Evolutionary conservation across 768 basidiomycete species (phyloP), one percentile per base, ranked within the genome.

Genomic region (Russula sp.): DNA sequence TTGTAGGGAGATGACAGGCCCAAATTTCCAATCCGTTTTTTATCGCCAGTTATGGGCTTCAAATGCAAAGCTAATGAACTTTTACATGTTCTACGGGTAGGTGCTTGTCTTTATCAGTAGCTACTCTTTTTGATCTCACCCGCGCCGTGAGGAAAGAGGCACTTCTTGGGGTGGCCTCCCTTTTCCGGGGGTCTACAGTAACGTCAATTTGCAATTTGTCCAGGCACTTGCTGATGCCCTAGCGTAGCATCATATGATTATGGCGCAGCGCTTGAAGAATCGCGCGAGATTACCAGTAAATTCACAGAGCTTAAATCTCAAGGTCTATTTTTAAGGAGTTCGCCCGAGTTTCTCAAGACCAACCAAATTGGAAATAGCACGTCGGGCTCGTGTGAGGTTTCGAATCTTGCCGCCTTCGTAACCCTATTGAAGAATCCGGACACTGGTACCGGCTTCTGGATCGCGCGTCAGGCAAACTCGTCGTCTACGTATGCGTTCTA

Each of bases 111-210:
- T 3, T 22, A 16, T 41, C 45, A 59, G 22, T 25, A 9, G 38
- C 16, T 14, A 20, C n/a, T 43, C 41, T 47, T 43, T 3, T 35
- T 18, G 20, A 20, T 7, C 49, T 35, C 34, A 58, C 10, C 50
- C 41, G 39, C 16, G 2, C 38, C 22, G 51, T 58, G 13, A 3
- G 41, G 22, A 42, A 60, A 90, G 90, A 8, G 90, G 91, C 25
- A 93, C 91, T 0, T 90, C 87, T 13, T 93, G 90, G 89, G 91
- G 88, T 43, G 87, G 79, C 10, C 76, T 93, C 46, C 87, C 91
- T 1, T 88, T 84, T 75, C 90, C 82, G 14, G 87, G 85, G 9
- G 90, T 88, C 16, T 84, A 86, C 69, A 84, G 78, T 70, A 69
- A 71, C 73, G 69, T 50, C 56, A 29, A 46, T 20, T n/a, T 25